Conservation (phyloP, 2,329 filamentous ascomycete genomes). For the Cladophialophora carrionii region DNA sequence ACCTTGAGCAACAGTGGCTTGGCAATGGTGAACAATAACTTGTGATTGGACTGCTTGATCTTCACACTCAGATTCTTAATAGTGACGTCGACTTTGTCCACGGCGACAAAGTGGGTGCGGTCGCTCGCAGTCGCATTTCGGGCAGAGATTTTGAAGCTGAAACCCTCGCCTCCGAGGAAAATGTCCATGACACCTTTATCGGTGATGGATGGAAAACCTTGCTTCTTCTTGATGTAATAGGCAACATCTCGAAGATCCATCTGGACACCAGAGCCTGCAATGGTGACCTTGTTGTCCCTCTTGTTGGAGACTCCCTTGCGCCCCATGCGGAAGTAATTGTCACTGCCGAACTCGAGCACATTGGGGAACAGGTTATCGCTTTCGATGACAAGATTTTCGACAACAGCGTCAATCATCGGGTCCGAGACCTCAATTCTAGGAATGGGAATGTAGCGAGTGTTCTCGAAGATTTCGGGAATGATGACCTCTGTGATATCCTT, state of each 20-base stretch:
- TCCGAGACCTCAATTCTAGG: conserved; percentile 94
- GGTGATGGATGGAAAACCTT: conserved; percentile 84
- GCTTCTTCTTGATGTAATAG: conserved; percentile 93
- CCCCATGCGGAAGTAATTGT: conserved; percentile 94
- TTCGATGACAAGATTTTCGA: conserved; percentile 94
- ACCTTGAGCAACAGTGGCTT: conserved; percentile 86
- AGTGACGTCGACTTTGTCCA: conserved; percentile 83
- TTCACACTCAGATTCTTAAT: conserved; percentile 84
- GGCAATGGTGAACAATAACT: conserved; percentile 80
- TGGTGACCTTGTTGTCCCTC: conserved; percentile 79
- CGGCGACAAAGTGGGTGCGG: conserved; percentile 85
- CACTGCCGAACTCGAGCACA: conserved; percentile 79
- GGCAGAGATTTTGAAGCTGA: conserved; percentile 89
- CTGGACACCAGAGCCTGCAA: conserved; percentile 87
- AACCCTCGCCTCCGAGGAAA: conserved; percentile 80
- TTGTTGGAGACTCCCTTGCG: conserved; percentile 83
- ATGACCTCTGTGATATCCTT: conserved; percentile 89
- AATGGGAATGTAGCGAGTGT: conserved; percentile 84
- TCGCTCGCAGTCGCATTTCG: conserved; percentile 78
- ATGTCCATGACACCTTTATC: conserved; percentile 90
- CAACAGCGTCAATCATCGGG: conserved; percentile 77
- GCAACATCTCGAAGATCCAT: conserved; percentile 86
- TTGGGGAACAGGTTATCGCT: conserved; percentile 97
- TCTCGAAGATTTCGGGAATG: conserved; percentile 79
- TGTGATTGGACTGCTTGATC: conserved; percentile 92